Evolutionary conservation across 208 protist genomes (phyloP), one percentile per base, ranked within the genome.

Genomic region (Novymonas esmeraldas): DNA sequence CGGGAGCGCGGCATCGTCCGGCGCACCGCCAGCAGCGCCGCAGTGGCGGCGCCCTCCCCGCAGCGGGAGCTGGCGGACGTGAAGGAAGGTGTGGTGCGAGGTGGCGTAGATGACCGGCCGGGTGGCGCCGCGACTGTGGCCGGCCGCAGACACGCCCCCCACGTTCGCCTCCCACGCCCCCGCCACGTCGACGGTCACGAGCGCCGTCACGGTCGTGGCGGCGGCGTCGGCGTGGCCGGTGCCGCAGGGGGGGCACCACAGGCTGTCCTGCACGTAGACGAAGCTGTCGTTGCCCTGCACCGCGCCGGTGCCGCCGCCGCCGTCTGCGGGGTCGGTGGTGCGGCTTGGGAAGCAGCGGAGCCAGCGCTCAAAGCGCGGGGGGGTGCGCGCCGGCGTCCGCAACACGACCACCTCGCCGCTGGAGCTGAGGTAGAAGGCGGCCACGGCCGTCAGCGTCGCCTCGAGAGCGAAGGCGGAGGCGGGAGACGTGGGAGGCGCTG

Each of bases 401-500:
- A 76, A 52, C 56, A 93, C 64, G 58, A 93, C 65, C 11, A 85
- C 71, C 58, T 88, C 81, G n/a, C 78, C 83, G 34, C 75, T 77
- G 9, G 65, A 42, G 45, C 79, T 80, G 1, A 92, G 36, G 45
- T 78, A 72, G 73, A 94, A 92, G 26, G 67, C 65, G n/a, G 64
- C 45, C 13, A 91, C 84, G 4, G 78, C 70, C n/a, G 57, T 10
- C 6, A 95, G 42, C 18, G 59, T 62, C 44, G 79, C 60, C 72
- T 95, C 89, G 29, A 82, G 52, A 9, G n/a, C 16, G 51, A 92
- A 90, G 33, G 50, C 28, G 20, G 56, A 55, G 33, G 49, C 20
- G 31, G 52, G 16, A 2, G 36, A 31, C 16, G 60, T 2, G 28
- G 26, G 26, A 22, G 24, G 46, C 3, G 41, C 13, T 14, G 31